Conservation (phyloP, 345 rosid species). For the Raphanus raphanistrum region DNA sequence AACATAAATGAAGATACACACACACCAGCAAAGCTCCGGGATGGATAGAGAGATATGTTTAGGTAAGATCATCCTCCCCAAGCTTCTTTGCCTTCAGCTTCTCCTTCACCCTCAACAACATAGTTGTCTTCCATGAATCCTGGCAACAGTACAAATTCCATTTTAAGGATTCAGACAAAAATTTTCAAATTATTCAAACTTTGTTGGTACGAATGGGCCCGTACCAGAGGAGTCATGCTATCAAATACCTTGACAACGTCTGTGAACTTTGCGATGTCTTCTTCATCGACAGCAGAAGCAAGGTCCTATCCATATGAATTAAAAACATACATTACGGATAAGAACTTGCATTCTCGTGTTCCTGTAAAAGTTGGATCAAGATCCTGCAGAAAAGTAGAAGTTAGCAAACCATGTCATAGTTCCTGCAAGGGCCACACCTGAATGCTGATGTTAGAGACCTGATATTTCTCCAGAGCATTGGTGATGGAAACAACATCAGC, state of each 20-base stretch:
- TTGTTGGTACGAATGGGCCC: background rate
- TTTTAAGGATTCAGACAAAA: constrained; percentile 7
- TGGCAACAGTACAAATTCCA: constrained; percentile 28
- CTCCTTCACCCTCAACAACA: constrained; percentile 92
- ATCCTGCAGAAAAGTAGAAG: constrained; percentile 57
- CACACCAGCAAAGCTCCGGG: constrained; percentile 7
- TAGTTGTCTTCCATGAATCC: constrained; percentile 98
- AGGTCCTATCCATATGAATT: constrained; percentile 55
- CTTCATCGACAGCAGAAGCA: constrained; percentile 86
- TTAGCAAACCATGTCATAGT: constrained; percentile 8
- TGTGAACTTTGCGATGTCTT: constrained; percentile 82
- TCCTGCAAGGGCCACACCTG: background rate
- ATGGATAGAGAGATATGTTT: constrained; percentile 26
- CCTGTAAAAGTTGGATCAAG: constrained; percentile 95
- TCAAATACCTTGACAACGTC: constrained; percentile 91
- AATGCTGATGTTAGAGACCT: constrained; percentile 49
- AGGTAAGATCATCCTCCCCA: constrained; percentile 97
- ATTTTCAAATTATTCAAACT: background rate
- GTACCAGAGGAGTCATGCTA: constrained; percentile 97
- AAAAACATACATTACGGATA: constrained; percentile 13
- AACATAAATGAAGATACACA: constrained; percentile 13
- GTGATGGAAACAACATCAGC: constrained; percentile 81
- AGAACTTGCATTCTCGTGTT: constrained; percentile 77
- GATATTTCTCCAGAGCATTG: constrained; percentile 87
- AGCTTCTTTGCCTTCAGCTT: constrained; percentile 90